Conservation (phyloP, 768 basidiomycete genomes). For the Lentinula sp. region DNA sequence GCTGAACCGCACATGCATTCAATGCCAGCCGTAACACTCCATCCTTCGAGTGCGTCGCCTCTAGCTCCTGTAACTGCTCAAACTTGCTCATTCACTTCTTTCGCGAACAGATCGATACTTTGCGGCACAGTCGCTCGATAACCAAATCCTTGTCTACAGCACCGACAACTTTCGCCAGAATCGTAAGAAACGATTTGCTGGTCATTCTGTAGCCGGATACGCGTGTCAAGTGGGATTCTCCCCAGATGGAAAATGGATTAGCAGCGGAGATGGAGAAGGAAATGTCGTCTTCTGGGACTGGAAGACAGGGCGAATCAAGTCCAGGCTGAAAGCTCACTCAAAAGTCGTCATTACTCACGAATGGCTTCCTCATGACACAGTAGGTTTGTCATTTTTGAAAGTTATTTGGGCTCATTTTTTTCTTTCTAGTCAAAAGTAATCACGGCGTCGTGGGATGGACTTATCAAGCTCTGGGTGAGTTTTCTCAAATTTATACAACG, state of each 20-base stretch:
- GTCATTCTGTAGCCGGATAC: constrained; percentile 95
- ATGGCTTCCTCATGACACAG: constrained; percentile 97
- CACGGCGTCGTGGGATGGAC: constrained; percentile 95
- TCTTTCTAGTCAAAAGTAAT: constrained; percentile 82
- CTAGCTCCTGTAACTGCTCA: constrained; percentile 8
- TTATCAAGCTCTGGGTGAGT: constrained; percentile 96
- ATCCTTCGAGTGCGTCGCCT: constrained; percentile 79
- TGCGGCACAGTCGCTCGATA: constrained; percentile 95
- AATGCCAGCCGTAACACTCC: constrained; percentile 96
- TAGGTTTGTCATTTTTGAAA: constrained; percentile 55
- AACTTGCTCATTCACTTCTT: constrained; percentile 6
- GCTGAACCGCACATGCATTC: constrained; percentile 99
- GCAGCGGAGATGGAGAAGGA: constrained; percentile 91
- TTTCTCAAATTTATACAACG: neutral
- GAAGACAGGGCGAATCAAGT: constrained; percentile 97
- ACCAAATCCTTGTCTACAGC: constrained; percentile 96
- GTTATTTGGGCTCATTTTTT: constrained; percentile 18
- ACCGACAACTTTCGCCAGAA: constrained; percentile 99
- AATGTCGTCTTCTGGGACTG: constrained; percentile 99
- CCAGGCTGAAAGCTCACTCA: constrained; percentile 79
- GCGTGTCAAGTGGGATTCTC: constrained; percentile 97
- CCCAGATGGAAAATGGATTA: constrained; percentile 97
- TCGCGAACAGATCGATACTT: constrained; percentile 77
- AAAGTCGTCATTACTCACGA: constrained; percentile 98
- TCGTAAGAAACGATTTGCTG: constrained; percentile 96